Base-by-base conservation (phyloP, 164 flowering plant genomes). In the Vitis rupestris region DNA sequence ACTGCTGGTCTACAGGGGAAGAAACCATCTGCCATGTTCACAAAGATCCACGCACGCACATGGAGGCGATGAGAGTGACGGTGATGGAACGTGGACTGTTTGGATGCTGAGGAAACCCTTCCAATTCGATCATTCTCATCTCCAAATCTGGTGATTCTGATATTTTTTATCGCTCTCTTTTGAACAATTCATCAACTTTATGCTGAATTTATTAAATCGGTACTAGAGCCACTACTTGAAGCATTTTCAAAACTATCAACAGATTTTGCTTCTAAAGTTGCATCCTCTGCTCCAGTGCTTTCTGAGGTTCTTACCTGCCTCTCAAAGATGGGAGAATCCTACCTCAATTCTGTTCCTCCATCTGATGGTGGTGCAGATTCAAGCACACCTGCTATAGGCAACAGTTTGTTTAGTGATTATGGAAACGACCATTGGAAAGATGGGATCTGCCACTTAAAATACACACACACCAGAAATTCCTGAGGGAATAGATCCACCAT, bases 141-240 rank as follows among this genome's bases (percentile, higher is more conserved):
- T 10, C 44, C 44, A 6, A 37, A 3, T 37, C 44, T 37, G 44
- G 44, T 2, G 44, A 49, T 23, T 59, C 19, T 44, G 48, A 49
- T 27, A 10, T 51, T 44, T 54, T 12, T 2, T 37, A 14, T 29
- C 61, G 0, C 59, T 14, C 3, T 4, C 19, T 2, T n/a, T 30
- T 61, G 65, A 50, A 56, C 57, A 16, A 50, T 50, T 69, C 57
- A 14, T 11, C 56, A 9, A 13, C 56, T n/a, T 53, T 37, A 37
- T 59, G 68, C 82, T 59, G 88, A 87, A 23, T 57, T 73, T 2
- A 17, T 90, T 74, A 82, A 83, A 59, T 72, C 82, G 56, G 71
- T 87, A 50, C 90, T 90, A 8, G 90, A 85, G 73, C 90, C 88
- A 13, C 19, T 90, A 0, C 81, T 68, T 59, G 85, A 78, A 61